A percentile compares a stretch with the other conserved stretches of the same genome.
phyloP scores from a whole-genome alignment of 2,329 filamentous ascomycete species.

The Blastomyces percursus region DNA sequence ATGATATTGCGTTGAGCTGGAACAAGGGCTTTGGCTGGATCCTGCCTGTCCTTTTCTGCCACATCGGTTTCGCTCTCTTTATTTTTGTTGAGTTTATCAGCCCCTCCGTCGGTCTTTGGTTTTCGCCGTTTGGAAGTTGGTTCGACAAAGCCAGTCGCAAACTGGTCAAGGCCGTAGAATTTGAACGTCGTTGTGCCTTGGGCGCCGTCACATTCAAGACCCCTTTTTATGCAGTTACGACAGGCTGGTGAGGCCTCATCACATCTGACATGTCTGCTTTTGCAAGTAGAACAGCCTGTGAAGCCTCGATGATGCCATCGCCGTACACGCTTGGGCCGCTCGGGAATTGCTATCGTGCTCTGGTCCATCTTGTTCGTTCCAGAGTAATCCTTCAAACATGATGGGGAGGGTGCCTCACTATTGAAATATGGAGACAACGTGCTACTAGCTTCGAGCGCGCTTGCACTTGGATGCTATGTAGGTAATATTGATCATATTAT shows the following conservation, averaged over 20 bases:
- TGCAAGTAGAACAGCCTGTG: constrained; percentile 33
- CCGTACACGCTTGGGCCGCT: constrained; percentile 25
- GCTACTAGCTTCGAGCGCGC: background rate
- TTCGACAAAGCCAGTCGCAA: constrained; percentile 13
- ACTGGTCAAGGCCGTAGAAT: constrained; percentile 22
- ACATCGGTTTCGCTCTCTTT: background rate
- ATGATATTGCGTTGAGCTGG: background rate
- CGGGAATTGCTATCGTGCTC: constrained; percentile 7
- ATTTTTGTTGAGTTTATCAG: background rate
- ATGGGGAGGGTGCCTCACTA: background rate
- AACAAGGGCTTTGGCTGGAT: background rate
- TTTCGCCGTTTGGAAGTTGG: constrained; percentile 11
- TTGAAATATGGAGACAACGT: background rate
- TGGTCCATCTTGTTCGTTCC: background rate
- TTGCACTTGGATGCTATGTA: background rate
- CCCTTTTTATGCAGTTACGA: constrained; percentile 29
- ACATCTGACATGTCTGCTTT: constrained; percentile 31
- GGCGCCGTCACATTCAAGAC: constrained; percentile 24
- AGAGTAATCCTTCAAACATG: background rate
- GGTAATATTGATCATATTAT: background rate
- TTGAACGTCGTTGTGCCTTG: constrained; percentile 31
- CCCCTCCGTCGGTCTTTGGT: background rate
- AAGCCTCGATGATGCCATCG: constrained; percentile 35
- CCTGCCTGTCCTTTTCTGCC: background rate
- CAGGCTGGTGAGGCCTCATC: constrained; percentile 29